A percentile compares a stretch with the other conserved stretches of the same genome.
These are phyloP conservation scores for Nigrospora osmanthi DNA, from an alignment of 2,329 filamentous ascomycete species.

Conservation along the genomic window DNA sequence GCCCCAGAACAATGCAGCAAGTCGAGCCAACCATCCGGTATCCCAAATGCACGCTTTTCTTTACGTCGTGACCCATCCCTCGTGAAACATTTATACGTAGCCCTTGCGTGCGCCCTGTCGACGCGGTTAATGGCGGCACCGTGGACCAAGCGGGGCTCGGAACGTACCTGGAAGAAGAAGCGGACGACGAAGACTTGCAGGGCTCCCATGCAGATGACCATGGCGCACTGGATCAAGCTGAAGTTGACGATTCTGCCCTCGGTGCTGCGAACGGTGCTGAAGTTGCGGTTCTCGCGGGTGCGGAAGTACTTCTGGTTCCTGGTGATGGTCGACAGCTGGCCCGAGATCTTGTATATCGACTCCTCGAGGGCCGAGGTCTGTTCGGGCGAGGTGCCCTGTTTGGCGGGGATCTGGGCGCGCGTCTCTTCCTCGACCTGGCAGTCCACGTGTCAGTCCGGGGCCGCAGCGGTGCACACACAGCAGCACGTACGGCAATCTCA, in stretches of 20 bases:
- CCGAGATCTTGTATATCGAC: slow-evolving; percentile 89
- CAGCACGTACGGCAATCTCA: slow-evolving; percentile 72
- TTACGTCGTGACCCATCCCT: slow-evolving; percentile 14
- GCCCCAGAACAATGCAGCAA: slow-evolving; percentile 7
- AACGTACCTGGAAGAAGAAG: slow-evolving; percentile 89
- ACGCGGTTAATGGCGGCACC: neutral
- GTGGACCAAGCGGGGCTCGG: neutral
- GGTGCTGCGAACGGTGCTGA: slow-evolving; percentile 94
- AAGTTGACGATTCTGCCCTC: slow-evolving; percentile 97
- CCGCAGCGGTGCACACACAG: neutral
- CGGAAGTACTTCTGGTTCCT: slow-evolving; percentile 99
- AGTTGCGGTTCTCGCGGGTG: slow-evolving; percentile 96
- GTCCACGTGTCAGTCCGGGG: slow-evolving; percentile 7
- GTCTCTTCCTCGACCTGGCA: slow-evolving; percentile 84
- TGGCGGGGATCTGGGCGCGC: slow-evolving; percentile 74
- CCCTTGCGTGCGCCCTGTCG: slow-evolving; percentile 58
- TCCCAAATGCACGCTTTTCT: slow-evolving; percentile 10
- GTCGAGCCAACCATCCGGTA: slow-evolving; percentile 4
- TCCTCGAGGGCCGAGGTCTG: slow-evolving; percentile 87
- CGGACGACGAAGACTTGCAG: slow-evolving; percentile 95
- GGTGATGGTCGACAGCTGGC: slow-evolving; percentile 87
- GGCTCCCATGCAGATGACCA: slow-evolving; percentile 93
- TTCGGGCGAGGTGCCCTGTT: slow-evolving; percentile 81
- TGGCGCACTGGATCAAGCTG: slow-evolving; percentile 80
- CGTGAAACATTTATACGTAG: slow-evolving; percentile 46